Percentiles rank a stretch among this genome's conserved stretches.
Evolutionary conservation across 345 rosid genomes (phyloP).

Genomic region (Excoecaria agallocha): DNA sequence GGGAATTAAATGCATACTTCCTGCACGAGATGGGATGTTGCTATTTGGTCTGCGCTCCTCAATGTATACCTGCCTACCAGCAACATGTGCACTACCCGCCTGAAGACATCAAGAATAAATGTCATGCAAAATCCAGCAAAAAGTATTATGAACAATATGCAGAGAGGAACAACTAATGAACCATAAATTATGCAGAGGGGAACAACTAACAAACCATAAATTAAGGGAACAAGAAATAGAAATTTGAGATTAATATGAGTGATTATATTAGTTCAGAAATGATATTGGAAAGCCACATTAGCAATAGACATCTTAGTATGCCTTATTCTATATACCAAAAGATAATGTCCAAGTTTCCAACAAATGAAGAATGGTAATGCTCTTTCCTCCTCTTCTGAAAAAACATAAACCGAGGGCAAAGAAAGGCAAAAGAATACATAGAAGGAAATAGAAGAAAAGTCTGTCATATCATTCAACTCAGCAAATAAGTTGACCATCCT

Average conservation of each 20-base stretch:
- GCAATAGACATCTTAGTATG: background rate
- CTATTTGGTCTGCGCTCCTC: conserved; percentile 70
- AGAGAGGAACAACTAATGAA: background rate
- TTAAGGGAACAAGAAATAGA: background rate
- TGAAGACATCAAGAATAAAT: conserved; percentile 14
- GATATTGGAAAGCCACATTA: background rate
- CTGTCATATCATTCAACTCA: background rate
- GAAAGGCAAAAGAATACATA: background rate
- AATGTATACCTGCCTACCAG: conserved; percentile 59
- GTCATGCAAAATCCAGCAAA: background rate
- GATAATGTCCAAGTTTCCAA: background rate
- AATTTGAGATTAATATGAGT: background rate
- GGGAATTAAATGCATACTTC: conserved; percentile 43
- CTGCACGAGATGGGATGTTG: conserved; percentile 55
- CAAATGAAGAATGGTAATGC: background rate
- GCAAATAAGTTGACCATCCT: background rate
- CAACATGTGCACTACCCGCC: conserved; percentile 54
- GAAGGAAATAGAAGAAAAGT: background rate
- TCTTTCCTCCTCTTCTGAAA: background rate
- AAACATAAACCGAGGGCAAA: background rate
- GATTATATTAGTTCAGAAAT: background rate
- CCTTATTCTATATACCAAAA: background rate
- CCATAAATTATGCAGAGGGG: too few species aligned
- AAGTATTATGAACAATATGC: background rate
- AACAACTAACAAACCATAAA: background rate